These are phyloP conservation scores for Fusarium incarnatum DNA, from an alignment of 2,329 filamentous ascomycete species.

Conservation along the genomic window DNA sequence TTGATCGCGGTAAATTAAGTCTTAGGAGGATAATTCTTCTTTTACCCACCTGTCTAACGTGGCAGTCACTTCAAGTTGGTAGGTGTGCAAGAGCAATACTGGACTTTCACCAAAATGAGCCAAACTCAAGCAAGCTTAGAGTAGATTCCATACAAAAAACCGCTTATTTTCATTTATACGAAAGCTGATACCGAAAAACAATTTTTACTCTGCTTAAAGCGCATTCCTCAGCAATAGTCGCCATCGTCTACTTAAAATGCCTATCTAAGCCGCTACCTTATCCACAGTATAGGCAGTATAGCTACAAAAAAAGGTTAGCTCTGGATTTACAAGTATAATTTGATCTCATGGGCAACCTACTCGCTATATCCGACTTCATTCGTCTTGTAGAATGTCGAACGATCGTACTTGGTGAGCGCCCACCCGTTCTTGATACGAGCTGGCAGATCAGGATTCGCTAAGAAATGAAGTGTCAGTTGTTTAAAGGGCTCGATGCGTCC, in stretches of 20 bases:
- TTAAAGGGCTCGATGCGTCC: accelerated
- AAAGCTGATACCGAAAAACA: background rate
- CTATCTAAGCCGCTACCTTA: background rate
- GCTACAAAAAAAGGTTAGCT: too few species aligned
- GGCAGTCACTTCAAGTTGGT: background rate
- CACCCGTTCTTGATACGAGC: constrained; percentile 32
- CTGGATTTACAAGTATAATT: too few species aligned
- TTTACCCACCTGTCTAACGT: too few species aligned
- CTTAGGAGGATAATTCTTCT: too few species aligned
- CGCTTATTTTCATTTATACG: background rate
- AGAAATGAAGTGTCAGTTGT: background rate
- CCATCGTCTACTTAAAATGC: background rate
- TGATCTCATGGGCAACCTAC: background rate
- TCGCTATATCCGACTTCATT: constrained; percentile 33
- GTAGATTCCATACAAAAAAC: too few species aligned
- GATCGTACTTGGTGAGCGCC: constrained; percentile 33
- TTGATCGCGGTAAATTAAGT: too few species aligned
- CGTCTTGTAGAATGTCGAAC: constrained; percentile 27
- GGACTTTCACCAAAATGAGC: background rate
- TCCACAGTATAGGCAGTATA: constrained; percentile 18
- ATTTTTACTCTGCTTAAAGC: background rate
- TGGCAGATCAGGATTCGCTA: constrained; percentile 38
- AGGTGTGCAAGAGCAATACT: background rate
- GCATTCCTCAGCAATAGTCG: accelerated
- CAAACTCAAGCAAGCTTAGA: background rate